A percentile compares a stretch with the other conserved stretches of the same genome.
phyloP scores from a whole-genome alignment of 768 basidiomycete genomes.

The Leccinum obscurum region DNA sequence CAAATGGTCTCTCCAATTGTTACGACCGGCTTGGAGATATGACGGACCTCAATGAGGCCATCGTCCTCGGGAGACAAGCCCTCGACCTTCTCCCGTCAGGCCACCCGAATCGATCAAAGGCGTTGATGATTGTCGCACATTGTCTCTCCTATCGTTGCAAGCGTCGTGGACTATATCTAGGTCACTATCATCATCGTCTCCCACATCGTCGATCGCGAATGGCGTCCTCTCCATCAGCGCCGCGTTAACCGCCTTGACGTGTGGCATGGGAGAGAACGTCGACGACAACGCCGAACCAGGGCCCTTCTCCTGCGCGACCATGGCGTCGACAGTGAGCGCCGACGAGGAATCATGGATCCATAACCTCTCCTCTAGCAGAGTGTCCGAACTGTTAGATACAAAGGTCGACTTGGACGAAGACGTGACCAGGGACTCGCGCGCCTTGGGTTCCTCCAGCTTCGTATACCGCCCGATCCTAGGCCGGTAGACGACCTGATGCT shows the following conservation, averaged over 20 bases:
- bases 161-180: conserved; percentile 36
- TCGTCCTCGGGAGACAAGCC: too few species aligned
- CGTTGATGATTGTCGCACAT: too few species aligned
- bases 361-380: conserved; percentile 3
- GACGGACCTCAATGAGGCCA: too few species aligned
- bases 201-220: conserved; percentile 96
- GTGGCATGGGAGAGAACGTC: conserved; percentile 54
- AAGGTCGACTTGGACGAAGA: conserved; percentile 60
- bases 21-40: too few species aligned
- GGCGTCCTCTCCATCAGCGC: conserved; percentile 89
- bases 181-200: conserved; percentile 55
- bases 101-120: too few species aligned
- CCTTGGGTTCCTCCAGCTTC: conserved; percentile 82
- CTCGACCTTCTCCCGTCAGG: too few species aligned
- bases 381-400: conserved; percentile 35
- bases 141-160: too few species aligned
- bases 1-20: too few species aligned
- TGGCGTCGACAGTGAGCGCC: conserved; percentile 50
- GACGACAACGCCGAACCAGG: conserved; percentile 27
- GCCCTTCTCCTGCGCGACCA: conserved; percentile 20
- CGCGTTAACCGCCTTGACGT: conserved; percentile 74
- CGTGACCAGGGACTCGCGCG: conserved; percentile 82
- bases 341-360: conserved; percentile 42
- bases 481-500: conserved; percentile 78
- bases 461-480: conserved; percentile 89